These are phyloP conservation scores for Phaeosphaeriaceae sp. DNA, from an alignment of 2,329 filamentous ascomycete genomes.

Conservation along the genomic window DNA sequence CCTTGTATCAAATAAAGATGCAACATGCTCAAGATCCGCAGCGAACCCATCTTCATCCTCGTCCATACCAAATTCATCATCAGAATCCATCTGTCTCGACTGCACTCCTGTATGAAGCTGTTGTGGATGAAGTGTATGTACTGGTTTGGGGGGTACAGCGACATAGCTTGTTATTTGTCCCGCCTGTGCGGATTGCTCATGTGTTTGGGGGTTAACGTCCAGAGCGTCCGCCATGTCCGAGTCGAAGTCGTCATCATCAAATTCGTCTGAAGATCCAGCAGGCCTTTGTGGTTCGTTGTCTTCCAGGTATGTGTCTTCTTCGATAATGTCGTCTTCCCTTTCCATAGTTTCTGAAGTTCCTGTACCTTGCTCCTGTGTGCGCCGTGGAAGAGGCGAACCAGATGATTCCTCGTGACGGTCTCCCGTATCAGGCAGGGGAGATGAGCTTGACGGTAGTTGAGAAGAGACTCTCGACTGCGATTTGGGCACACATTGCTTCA, in stretches of 20 bases:
- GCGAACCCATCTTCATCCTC: slow-evolving; percentile 59
- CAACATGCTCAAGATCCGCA: slow-evolving; percentile 64
- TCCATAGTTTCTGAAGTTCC: slow-evolving; percentile 14
- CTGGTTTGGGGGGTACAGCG: slow-evolving; percentile 14
- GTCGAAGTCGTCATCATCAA: slow-evolving; percentile 45
- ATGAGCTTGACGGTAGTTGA: slow-evolving; percentile 54
- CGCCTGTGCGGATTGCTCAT: slow-evolving; percentile 4
- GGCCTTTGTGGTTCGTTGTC: slow-evolving; percentile 14
- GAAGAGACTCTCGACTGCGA: slow-evolving; percentile 25
- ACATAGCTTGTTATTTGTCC: slow-evolving; percentile 8
- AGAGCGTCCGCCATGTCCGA: slow-evolving; percentile 43
- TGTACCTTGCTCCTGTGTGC: slow-evolving; percentile 18
- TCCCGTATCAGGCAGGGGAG: slow-evolving; percentile 50
- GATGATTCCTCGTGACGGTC: slow-evolving; percentile 23
- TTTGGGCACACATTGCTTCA: slow-evolving; percentile 53
- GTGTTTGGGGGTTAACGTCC: slow-evolving; percentile 23
- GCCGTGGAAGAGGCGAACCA: slow-evolving; percentile 42
- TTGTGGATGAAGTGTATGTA: slow-evolving; percentile 2
- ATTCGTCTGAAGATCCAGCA: slow-evolving; percentile 43
- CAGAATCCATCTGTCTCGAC: slow-evolving; percentile 24
- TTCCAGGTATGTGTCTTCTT: slow-evolving; percentile 6
- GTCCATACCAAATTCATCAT: slow-evolving; percentile 55
- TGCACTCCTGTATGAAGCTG: slow-evolving; percentile 1
- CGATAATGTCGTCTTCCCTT: slow-evolving; percentile 6
- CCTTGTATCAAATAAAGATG: slow-evolving; percentile 61